Percentiles rank a stretch among this genome's conserved stretches.
phyloP scores from a whole-genome alignment of 352 stramenopile genomes.

The Globisporangium radiosum region DNA sequence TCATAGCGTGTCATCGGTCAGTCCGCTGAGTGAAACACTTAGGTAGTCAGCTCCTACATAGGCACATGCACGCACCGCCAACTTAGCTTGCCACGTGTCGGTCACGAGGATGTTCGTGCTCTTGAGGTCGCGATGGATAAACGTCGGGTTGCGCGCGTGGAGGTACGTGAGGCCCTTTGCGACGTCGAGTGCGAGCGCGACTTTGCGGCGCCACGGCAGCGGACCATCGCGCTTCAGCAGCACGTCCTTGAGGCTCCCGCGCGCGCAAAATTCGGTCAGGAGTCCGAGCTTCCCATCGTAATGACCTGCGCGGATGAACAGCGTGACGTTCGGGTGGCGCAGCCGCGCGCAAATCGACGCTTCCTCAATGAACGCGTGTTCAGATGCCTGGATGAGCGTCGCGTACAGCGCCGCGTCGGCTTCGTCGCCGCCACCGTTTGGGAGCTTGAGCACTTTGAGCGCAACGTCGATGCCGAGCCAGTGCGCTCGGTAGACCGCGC shows the following conservation, averaged over 20 bases:
- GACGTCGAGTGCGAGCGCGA: slow-evolving; percentile 53
- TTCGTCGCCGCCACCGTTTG: slow-evolving; percentile 18
- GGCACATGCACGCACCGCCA: slow-evolving; percentile 20
- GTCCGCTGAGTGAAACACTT: no score
- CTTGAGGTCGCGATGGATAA: slow-evolving; percentile 69
- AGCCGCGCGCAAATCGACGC: slow-evolving; percentile 49
- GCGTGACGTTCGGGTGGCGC: slow-evolving; percentile 65
- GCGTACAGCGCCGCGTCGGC: slow-evolving; percentile 46
- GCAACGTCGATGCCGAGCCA: slow-evolving; percentile 76
- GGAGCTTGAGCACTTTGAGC: slow-evolving; percentile 60
- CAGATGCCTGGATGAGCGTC: slow-evolving; percentile 50
- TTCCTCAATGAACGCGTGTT: slow-evolving; percentile 65
- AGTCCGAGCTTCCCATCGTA: slow-evolving; percentile 58
- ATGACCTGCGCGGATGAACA: slow-evolving; percentile 63
- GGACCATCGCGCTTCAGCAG: slow-evolving; percentile 38
- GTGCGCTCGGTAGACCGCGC: slow-evolving; percentile 60
- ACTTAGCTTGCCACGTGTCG: slow-evolving; percentile 69
- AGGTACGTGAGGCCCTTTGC: slow-evolving; percentile 71
- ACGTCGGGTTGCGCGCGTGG: slow-evolving; percentile 65
- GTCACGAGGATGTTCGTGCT: slow-evolving; percentile 70
- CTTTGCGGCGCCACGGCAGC: slow-evolving; percentile 59
- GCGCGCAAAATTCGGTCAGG: slow-evolving; percentile 62
- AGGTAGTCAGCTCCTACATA: no score
- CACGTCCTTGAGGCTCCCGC: slow-evolving; percentile 57
- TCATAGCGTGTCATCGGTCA: background rate